A percentile compares a stretch with the other conserved stretches of the same genome.
Evolutionary conservation across 179 eudicot genomes (phyloP).

Genomic region (Spergularia azorica): DNA sequence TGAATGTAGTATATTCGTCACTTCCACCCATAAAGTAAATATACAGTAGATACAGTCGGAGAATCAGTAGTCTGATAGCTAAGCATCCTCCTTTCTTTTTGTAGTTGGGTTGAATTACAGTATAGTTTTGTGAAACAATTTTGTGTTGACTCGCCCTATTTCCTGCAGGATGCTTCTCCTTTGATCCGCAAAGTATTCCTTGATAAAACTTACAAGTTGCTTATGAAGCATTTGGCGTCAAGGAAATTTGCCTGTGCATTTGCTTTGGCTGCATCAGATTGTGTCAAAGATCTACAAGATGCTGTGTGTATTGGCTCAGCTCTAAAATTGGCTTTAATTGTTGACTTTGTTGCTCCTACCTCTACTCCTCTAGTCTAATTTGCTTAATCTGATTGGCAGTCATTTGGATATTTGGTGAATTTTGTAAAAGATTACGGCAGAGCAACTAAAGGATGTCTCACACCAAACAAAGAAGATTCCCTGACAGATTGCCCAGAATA

Average conservation of each 20-base stretch:
- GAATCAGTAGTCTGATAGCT: background rate
- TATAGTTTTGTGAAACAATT: constrained; percentile 7
- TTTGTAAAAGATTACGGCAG: constrained; percentile 52
- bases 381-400: constrained; percentile 44
- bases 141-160: constrained; percentile 12
- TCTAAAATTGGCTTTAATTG: constrained; percentile 1
- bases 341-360: constrained; percentile 4
- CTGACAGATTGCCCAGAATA: constrained; percentile 60
- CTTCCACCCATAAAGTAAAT: background rate
- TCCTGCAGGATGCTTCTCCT: constrained; percentile 58
- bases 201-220: constrained; percentile 67
- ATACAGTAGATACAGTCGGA: background rate
- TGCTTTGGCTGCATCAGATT: constrained; percentile 67
- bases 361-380: constrained; percentile 19
- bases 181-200: constrained; percentile 55
- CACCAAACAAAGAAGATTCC: constrained; percentile 38
- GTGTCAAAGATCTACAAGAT: constrained; percentile 52
- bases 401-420: constrained; percentile 62
- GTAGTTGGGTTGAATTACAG: background rate
- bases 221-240: constrained; percentile 62
- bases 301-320: constrained; percentile 43
- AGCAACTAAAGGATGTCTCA: constrained; percentile 36
- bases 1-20: background rate
- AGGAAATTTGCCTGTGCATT: constrained; percentile 85
- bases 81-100: background rate